Evolutionary conservation across 257 asterid species (phyloP).

Genomic region (Nicotiana tabacum): DNA sequence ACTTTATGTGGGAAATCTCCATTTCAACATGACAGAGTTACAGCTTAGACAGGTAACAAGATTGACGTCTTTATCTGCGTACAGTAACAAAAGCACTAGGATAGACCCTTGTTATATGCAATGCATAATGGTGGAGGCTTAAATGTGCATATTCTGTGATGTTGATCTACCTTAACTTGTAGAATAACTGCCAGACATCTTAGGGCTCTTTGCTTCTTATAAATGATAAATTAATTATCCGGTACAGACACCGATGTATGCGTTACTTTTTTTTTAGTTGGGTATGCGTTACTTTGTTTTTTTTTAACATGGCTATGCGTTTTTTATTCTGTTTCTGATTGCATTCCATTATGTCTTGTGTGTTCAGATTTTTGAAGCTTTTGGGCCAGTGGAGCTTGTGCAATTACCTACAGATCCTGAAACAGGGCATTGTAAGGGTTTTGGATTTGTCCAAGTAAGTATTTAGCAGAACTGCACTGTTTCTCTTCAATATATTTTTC

Average conservation of each 20-base stretch:
- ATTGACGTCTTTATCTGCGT: not conserved
- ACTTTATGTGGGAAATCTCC: slow-evolving; percentile 90
- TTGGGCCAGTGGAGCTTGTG: slow-evolving; percentile 97
- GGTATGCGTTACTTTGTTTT: not conserved
- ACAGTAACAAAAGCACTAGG: not conserved
- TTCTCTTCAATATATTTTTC: not conserved
- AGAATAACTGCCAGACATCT: not conserved
- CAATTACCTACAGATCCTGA: slow-evolving; percentile 99
- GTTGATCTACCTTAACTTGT: not conserved
- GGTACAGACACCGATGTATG: not conserved
- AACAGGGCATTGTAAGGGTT: slow-evolving; percentile 99
- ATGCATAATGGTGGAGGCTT: not conserved
- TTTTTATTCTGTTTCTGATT: not conserved
- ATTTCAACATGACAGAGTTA: slow-evolving; percentile 88
- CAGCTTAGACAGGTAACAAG: slow-evolving; percentile 83
- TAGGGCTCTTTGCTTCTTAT: not conserved
- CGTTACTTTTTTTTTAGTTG: not conserved
- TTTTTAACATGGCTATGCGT: not conserved
- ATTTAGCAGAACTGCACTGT: slow-evolving; percentile 10
- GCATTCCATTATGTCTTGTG: not conserved
- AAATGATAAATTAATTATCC: not conserved
- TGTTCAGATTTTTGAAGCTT: slow-evolving; percentile 88
- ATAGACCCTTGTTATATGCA: not conserved
- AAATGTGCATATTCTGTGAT: not conserved
- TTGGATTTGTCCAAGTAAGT: slow-evolving; percentile 98